Evolutionary conservation across 192 early-diverging fungal genomes (phyloP), one percentile per base, ranked within the genome.

Genomic region (Dissophora globulifera): DNA sequence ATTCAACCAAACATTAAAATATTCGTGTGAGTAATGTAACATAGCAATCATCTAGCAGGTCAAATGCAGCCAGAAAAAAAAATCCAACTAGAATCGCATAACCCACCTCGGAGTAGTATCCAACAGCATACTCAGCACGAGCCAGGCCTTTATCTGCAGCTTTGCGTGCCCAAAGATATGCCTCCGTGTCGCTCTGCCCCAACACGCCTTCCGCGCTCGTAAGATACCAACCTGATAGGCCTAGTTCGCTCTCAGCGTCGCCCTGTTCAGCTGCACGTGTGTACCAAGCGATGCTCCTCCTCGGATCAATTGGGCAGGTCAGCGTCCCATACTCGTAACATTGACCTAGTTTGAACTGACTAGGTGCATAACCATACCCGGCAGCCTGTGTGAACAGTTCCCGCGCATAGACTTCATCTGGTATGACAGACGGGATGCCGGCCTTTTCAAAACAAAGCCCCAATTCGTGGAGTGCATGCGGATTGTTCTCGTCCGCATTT

Each of bases 221-320:
- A 68, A 99, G 81, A 69, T 98, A 99, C 98, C 98, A 99, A 2
- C 96, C 98, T 1, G 96, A 96, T 10, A 99, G 83, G 29, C 94
- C 95, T 33, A 99, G 81, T 72, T 96, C 96, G 8, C 94, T 91
- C 35, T 98, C 95, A 3, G 90, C 78, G 55, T 99, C 90, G 22
- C 91, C 89, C 70, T 96, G 92, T 69, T 96, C 93, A 11, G 98
- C 98, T 2, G 96, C 94, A 6, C 87, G 82, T 23, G 95, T 93
- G 86, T 98, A 99, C 95, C 96, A 99, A 5, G 91, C 93, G 66
- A 99, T 98, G 19, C 95, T 96, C 51, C 90, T 84, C 26, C 91
- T 85, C 2, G 98, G 87, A 62, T 98, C 94, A 7, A 95, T 81
- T 9, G 94, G 92, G 45, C 93, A 92, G 23, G 85, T 87, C 42